Evolutionary conservation across 441 rosid genomes (phyloP).

Genomic region (Erodium chrysanthum): DNA sequence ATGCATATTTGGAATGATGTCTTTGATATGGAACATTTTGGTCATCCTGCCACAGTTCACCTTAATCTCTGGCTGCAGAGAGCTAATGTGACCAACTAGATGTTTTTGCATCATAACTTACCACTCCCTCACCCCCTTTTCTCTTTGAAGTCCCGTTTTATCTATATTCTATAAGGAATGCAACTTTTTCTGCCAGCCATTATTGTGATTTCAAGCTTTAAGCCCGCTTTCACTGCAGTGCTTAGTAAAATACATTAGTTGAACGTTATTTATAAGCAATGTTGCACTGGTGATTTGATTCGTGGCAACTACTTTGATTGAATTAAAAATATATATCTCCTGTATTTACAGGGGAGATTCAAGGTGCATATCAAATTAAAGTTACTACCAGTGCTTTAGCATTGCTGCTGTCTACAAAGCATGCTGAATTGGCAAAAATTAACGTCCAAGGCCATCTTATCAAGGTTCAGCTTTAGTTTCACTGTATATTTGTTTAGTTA

Average conservation of each 20-base stretch:
- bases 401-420: constrained; percentile 58
- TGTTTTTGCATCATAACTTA: too few relatives aligned
- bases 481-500: neutral
- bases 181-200: too few relatives aligned
- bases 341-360: constrained; percentile 59
- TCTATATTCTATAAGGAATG: too few relatives aligned
- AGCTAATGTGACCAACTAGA: too few relatives aligned
- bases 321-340: neutral
- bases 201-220: too few relatives aligned
- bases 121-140: too few relatives aligned
- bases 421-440: constrained; percentile 57
- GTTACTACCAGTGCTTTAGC: constrained; percentile 80
- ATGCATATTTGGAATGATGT: neutral
- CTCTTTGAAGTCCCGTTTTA: too few relatives aligned
- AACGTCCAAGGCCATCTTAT: constrained; percentile 63
- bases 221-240: too few relatives aligned
- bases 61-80: too few relatives aligned
- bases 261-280: neutral
- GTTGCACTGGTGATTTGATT: constrained; percentile 8
- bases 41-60: neutral
- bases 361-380: constrained; percentile 82
- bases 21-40: neutral
- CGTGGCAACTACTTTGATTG: neutral
- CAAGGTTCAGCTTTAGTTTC: constrained; percentile 38
- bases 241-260: neutral